Percentiles rank a stretch among this genome's conserved stretches.
Evolutionary conservation across 2,329 filamentous ascomycete species (phyloP).

Genomic region (Neobulgaria alba): DNA sequence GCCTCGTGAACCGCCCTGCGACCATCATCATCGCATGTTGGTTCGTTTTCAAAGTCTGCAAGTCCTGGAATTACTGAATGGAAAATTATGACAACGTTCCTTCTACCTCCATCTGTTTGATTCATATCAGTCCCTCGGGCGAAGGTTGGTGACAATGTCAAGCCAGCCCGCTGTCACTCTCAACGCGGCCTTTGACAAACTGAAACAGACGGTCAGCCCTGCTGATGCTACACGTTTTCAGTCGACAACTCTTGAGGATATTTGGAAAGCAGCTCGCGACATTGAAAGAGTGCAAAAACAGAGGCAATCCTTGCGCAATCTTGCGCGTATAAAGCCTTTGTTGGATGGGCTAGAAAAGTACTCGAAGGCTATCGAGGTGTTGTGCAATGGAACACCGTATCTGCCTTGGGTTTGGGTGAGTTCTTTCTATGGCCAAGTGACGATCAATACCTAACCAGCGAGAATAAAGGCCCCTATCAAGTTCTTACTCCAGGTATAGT

Average conservation of each 20-base stretch:
- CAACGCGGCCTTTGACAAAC: slow-evolving; percentile 10
- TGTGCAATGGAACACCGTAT: slow-evolving; percentile 40
- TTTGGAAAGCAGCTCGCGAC: slow-evolving; percentile 29
- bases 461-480: slow-evolving; percentile 13
- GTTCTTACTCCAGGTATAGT: slow-evolving; percentile 8
- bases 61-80: too few species aligned
- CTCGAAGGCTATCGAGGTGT: slow-evolving; percentile 32
- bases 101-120: not conserved
- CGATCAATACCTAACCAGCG: too few species aligned
- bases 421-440: too few species aligned
- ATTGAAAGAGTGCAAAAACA: slow-evolving; percentile 35
- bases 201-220: slow-evolving; percentile 5
- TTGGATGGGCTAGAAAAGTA: slow-evolving; percentile 36
- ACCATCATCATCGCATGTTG: too few species aligned
- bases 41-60: too few species aligned
- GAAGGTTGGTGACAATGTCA: not conserved
- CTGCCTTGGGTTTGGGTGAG: slow-evolving; percentile 36
- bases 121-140: not conserved
- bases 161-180: slow-evolving; percentile 2
- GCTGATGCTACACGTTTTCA: slow-evolving; percentile 8
- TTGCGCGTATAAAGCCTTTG: slow-evolving; percentile 35
- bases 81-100: not conserved
- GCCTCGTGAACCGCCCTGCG: too few species aligned
- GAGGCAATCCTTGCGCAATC: slow-evolving; percentile 33
- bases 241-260: slow-evolving; percentile 30